Conservation (phyloP, 1,139 yeast species). For the Candida tropicalis region DNA sequence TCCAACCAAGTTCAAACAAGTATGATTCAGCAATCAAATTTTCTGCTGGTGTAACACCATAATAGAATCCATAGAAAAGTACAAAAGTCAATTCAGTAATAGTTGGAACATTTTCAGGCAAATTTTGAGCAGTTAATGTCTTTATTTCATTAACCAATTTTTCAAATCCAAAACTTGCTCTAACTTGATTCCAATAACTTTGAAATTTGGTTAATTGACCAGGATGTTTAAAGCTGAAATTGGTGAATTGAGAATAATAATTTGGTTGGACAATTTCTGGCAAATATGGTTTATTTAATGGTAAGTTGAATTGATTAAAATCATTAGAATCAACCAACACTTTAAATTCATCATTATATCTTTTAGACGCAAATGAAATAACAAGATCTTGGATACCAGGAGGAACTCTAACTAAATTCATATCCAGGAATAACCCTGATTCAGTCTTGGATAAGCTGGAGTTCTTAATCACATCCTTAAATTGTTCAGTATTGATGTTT, state of each 20-base stretch:
- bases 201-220: conserved; percentile 41
- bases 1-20: conserved; percentile 48
- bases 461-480: conserved; percentile 29
- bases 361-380: conserved; percentile 50
- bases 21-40: conserved; percentile 47
- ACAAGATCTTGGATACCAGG: conserved; percentile 74
- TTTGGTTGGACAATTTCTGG: conserved; percentile 34
- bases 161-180: conserved; percentile 43
- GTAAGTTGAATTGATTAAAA: conserved; percentile 33
- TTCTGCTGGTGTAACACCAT: conserved; percentile 56
- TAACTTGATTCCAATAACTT: conserved; percentile 51
- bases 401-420: conserved; percentile 54
- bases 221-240: conserved; percentile 36
- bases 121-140: conserved; percentile 24
- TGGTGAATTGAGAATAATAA: conserved; percentile 22
- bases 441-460: conserved; percentile 38
- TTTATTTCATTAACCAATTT: conserved; percentile 36
- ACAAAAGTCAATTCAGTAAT: conserved; percentile 47
- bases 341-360: conserved; percentile 29
- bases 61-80: conserved; percentile 62
- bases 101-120: conserved; percentile 20
- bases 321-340: conserved; percentile 28
- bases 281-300: conserved; percentile 42
- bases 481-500: conserved; percentile 13
- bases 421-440: conserved; percentile 38